Evolutionary conservation across 257 asterid species (phyloP).

Genomic region (Orobanche coerulescens): DNA sequence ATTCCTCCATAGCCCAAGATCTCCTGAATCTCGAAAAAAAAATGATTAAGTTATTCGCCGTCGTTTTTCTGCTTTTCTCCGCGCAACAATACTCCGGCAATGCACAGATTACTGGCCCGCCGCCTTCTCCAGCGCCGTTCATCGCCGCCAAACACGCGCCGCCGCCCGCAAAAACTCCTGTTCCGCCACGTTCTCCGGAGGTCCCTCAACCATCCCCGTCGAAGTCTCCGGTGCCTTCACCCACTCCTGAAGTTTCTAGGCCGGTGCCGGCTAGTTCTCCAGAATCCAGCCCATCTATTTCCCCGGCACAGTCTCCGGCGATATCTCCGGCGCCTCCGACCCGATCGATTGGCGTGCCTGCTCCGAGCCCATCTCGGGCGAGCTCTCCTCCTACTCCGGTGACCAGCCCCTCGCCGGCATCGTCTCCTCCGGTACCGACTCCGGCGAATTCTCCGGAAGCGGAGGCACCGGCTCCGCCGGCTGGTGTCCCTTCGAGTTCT

Average conservation of each 20-base stretch:
- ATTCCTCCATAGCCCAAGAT: not conserved
- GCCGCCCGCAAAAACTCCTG: conserved; percentile 20
- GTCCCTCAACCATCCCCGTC: conserved; percentile 40
- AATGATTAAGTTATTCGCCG: conserved; percentile 30
- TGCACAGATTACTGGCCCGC: conserved; percentile 40
- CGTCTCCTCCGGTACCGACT: conserved; percentile 26
- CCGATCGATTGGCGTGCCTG: conserved; percentile 27
- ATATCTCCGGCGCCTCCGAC: conserved; percentile 28
- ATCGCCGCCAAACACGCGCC: conserved; percentile 20
- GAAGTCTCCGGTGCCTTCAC: conserved; percentile 41
- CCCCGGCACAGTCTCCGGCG: conserved; percentile 42
- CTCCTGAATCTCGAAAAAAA: not conserved
- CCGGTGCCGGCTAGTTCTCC: conserved; percentile 34
- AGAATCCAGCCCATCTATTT: conserved; percentile 31
- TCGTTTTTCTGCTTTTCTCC: conserved; percentile 27
- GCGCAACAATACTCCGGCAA: conserved; percentile 29
- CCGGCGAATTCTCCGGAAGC: conserved; percentile 36
- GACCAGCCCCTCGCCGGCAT: conserved; percentile 25
- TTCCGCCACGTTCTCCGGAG: conserved; percentile 36
- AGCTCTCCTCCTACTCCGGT: conserved; percentile 35
- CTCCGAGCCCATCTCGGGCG: conserved; percentile 48
- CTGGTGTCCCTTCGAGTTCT: conserved; percentile 41
- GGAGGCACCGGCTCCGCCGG: conserved; percentile 31
- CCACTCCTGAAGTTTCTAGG: conserved; percentile 33
- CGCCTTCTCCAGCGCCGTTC: conserved; percentile 59